A percentile compares a stretch with the other conserved stretches of the same genome.
These are phyloP conservation scores for Leishmania martiniquensis DNA, from an alignment of 208 protist genomes.

Conservation along the genomic window DNA sequence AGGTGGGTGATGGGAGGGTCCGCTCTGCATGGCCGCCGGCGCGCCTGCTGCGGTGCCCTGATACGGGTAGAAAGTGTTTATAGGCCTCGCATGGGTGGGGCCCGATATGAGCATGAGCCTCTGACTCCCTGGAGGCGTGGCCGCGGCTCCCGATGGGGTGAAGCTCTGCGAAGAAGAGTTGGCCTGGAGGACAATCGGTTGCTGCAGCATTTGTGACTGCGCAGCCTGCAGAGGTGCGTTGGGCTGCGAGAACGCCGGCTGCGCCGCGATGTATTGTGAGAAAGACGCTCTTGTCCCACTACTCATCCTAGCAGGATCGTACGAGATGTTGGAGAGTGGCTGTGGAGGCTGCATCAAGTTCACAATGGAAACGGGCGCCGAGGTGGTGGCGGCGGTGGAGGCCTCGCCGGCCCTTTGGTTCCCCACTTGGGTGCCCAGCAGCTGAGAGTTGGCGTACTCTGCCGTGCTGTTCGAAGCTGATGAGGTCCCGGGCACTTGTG, in stretches of 20 bases:
- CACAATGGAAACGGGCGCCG: conserved; percentile 18
- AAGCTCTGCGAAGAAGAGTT: conserved; percentile 6
- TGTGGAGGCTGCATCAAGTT: conserved; percentile 15
- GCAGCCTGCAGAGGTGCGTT: conserved; percentile 16
- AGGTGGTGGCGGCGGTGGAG: conserved; percentile 7
- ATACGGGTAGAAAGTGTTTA: conserved; percentile 13
- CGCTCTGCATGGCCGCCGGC: conserved; percentile 22
- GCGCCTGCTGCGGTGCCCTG: conserved; percentile 10
- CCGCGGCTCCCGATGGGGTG: neutral
- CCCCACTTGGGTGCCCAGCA: conserved; percentile 1
- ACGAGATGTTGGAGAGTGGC: conserved; percentile 11
- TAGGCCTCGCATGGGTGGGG: neutral
- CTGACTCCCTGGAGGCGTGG: conserved; percentile 10
- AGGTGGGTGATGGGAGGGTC: conserved; percentile 4
- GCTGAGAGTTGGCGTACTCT: conserved; percentile 24
- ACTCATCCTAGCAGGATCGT: neutral
- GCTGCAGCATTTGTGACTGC: conserved; percentile 16
- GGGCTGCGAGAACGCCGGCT: conserved; percentile 17
- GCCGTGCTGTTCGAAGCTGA: conserved; percentile 27
- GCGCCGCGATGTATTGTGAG: conserved; percentile 9
- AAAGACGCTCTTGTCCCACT: conserved; percentile 10
- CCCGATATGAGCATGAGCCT: conserved; percentile 13
- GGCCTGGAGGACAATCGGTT: conserved; percentile 20
- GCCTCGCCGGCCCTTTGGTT: conserved; percentile 10
- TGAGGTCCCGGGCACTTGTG: conserved; percentile 5